Percentiles rank a stretch among this genome's conserved stretches.
phyloP scores from a whole-genome alignment of 176 grass and related monocot species.

The Oryza coarctata region DNA sequence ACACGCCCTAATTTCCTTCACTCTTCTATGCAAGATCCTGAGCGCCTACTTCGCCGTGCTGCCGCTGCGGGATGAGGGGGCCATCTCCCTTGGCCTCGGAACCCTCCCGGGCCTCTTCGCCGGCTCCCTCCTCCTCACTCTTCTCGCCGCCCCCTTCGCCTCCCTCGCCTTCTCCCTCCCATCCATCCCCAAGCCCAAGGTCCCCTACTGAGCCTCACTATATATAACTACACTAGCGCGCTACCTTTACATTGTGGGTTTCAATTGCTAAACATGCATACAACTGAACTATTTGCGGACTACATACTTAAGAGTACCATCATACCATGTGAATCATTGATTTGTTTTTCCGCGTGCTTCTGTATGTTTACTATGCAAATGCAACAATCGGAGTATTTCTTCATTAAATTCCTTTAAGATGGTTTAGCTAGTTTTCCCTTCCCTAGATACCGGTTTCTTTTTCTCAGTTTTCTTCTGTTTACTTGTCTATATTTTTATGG shows the following conservation, averaged over 20 bases:
- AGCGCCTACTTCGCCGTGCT: slow-evolving; percentile 87
- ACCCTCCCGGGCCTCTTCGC: slow-evolving; percentile 73
- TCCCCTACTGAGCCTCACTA: no score
- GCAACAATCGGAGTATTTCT: not conserved
- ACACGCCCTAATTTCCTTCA: no score
- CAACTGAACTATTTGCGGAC: no score
- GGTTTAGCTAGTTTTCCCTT: not conserved
- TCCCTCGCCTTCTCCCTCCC: slow-evolving; percentile 85
- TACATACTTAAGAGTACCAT: not conserved
- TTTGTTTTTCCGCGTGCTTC: not conserved
- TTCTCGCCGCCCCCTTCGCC: slow-evolving; percentile 78
- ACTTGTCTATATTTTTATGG: not conserved
- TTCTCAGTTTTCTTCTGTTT: not conserved
- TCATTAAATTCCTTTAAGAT: not conserved
- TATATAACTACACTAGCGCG: no score
- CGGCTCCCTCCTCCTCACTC: slow-evolving; percentile 78
- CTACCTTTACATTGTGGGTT: no score
- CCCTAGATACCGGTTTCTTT: not conserved
- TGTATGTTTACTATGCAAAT: not conserved
- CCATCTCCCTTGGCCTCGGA: slow-evolving; percentile 74
- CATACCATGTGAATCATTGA: not conserved
- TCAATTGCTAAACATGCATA: no score
- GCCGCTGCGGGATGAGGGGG: slow-evolving; percentile 83
- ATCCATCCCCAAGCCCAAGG: slow-evolving; percentile 70
- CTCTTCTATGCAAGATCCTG: slow-evolving; percentile 53